A percentile compares a stretch with the other conserved stretches of the same genome.
phyloP scores from a whole-genome alignment of 176 grass and related monocot genomes.

The Rhipidocladum racemiflorum region DNA sequence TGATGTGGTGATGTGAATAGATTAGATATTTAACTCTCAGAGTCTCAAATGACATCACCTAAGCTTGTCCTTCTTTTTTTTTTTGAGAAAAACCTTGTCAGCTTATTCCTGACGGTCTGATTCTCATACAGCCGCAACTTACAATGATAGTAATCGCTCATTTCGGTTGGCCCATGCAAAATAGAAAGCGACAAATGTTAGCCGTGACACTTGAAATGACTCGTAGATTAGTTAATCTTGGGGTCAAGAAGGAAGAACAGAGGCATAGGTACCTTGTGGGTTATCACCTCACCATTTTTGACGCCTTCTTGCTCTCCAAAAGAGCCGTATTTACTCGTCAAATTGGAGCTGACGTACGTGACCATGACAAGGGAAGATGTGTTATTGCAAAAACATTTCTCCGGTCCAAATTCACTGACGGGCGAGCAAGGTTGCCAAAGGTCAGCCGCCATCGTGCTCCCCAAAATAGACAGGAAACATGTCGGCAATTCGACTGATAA shows the following conservation, averaged over 20 bases:
- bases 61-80: too few species aligned
- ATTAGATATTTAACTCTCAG: neutral
- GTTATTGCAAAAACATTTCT: neutral
- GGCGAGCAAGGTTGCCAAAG: neutral
- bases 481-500: neutral
- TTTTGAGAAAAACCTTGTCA: too few species aligned
- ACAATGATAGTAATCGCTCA: neutral
- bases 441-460: constrained; percentile 3
- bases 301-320: constrained; percentile 32
- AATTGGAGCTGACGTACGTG: neutral
- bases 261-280: neutral
- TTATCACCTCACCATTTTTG: neutral
- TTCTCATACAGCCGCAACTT: neutral
- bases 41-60: neutral
- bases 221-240: neutral
- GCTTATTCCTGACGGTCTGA: neutral
- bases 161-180: neutral
- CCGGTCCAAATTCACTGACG: constrained; percentile 2
- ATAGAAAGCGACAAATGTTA: neutral
- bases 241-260: neutral
- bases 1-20: neutral
- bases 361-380: neutral
- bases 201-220: neutral
- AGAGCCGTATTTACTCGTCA: neutral
- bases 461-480: neutral